Base-by-base conservation (phyloP, 192 early-diverging fungal genomes). In the Backusella circina region DNA sequence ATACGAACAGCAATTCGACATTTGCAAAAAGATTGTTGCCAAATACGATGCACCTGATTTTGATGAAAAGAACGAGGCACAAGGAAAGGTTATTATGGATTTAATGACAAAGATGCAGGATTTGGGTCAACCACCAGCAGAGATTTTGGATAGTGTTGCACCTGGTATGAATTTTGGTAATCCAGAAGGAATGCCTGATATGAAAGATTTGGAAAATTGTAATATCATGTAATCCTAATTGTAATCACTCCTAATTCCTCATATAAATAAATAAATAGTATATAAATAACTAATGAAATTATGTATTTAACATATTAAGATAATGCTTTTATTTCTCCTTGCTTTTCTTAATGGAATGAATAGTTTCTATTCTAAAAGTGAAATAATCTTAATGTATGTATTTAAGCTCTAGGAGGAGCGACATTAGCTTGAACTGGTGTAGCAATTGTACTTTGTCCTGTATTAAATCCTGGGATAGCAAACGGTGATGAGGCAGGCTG, bases 41-140 rank as follows among this genome's bases (percentile, higher is more conserved):
- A 86, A 93, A 54, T 99, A 95, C 84, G 95, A 96, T 28, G 85
- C 78, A 1, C 88, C 91, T 3, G 73, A 86, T 50, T 90, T 86
- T 74, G 91, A 92, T 57, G 92, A 90, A 38, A 86, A 85, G 31
- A 88, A 85, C 38, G 93, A 94, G 64, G 84, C 91, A 41, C 87
- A 92, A 57, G 83, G 77, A 51, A 93, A 92, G 72, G 83, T 79
- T 4, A 89, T 99, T 54, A 87, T 92, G n/a, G 93, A 95, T 65
- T 87, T 99, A 70, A 98, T 99, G 97, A 91, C 95, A 84, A 83
- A 96, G 90, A 97, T 99, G 94, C 97, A 99, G 90, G 95, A 96
- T 41, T 91, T 88, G 57, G 98, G 98, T 36, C 95, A 98, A 77
- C 98, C 98, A 23, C 98, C 98, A 5, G 88, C 92, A 47, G 95